These are phyloP conservation scores for Mrakia gelida DNA, from an alignment of 768 basidiomycete genomes.

Conservation along the genomic window DNA sequence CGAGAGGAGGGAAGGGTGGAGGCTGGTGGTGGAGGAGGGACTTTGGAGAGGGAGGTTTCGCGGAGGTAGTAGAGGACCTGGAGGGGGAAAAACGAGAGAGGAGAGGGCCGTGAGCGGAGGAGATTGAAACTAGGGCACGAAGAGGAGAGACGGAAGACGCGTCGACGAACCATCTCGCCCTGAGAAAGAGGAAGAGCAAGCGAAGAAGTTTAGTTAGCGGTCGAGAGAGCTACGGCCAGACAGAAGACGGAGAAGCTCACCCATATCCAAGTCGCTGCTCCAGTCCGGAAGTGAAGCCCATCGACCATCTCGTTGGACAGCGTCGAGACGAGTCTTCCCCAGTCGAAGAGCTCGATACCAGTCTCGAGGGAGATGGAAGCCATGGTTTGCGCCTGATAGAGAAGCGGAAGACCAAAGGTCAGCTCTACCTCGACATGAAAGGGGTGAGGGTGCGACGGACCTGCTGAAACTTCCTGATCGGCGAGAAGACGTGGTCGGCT, in stretches of 20 bases:
- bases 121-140: not conserved
- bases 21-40: not conserved
- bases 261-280: slow-evolving; percentile 25
- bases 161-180: slow-evolving; percentile 27
- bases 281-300: slow-evolving; percentile 23
- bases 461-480: slow-evolving; percentile 29
- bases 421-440: not conserved
- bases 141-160: not conserved
- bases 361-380: slow-evolving; percentile 21
- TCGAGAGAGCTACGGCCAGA: not conserved
- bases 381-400: slow-evolving; percentile 12
- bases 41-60: not conserved
- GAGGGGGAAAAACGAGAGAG: not conserved
- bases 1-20: not conserved
- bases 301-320: slow-evolving; percentile 24
- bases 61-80: slow-evolving; percentile 31
- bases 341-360: slow-evolving; percentile 27
- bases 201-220: not conserved
- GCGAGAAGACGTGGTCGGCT: slow-evolving; percentile 8
- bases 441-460: not conserved
- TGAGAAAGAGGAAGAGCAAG: not conserved
- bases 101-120: not conserved
- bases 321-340: slow-evolving; percentile 24
- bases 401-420: not conserved
- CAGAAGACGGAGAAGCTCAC: no score